Conservation (phyloP, 139 green algal species). For the Chlorella sp. region DNA sequence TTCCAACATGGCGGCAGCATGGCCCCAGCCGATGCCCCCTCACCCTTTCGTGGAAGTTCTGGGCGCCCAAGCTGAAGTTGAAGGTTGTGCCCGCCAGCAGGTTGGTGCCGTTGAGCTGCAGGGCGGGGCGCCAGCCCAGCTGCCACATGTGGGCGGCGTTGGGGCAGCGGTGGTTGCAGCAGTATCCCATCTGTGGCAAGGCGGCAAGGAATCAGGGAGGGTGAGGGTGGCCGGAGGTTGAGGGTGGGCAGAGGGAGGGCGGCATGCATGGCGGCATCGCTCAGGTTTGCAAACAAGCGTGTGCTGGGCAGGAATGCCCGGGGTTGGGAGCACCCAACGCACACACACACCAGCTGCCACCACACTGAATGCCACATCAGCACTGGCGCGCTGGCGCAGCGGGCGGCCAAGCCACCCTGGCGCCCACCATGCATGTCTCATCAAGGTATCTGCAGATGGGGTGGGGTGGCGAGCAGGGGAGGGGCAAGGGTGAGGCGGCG, state of each 20-base stretch:
- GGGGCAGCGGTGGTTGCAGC: slow-evolving; percentile 4
- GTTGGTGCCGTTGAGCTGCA: not conserved
- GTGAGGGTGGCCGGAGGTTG: not conserved
- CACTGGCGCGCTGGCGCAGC: too few relatives aligned
- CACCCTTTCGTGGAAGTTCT: not conserved
- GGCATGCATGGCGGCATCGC: too few relatives aligned
- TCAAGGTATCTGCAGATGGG: not conserved
- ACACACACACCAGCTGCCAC: too few relatives aligned
- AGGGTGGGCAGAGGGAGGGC: not conserved
- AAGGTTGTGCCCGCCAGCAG: not conserved
- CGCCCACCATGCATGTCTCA: not conserved
- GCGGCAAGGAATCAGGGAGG: too few relatives aligned
- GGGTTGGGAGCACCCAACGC: too few relatives aligned
- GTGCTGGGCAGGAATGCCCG: too few relatives aligned
- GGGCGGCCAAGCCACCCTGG: too few relatives aligned
- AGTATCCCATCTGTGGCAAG: not conserved
- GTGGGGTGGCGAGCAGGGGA: not conserved
- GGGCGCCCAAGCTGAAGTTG: not conserved
- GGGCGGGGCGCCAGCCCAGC: not conserved
- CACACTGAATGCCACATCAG: too few relatives aligned
- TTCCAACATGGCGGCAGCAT: not conserved
- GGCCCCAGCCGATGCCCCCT: not conserved
- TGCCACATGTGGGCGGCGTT: not conserved
- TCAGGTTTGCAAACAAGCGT: too few relatives aligned
- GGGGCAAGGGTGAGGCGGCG: not conserved